A percentile compares a stretch with the other conserved stretches of the same genome.
These are phyloP conservation scores for Fraxinus excelsior DNA, from an alignment of 257 asterid species.

Conservation along the genomic window DNA sequence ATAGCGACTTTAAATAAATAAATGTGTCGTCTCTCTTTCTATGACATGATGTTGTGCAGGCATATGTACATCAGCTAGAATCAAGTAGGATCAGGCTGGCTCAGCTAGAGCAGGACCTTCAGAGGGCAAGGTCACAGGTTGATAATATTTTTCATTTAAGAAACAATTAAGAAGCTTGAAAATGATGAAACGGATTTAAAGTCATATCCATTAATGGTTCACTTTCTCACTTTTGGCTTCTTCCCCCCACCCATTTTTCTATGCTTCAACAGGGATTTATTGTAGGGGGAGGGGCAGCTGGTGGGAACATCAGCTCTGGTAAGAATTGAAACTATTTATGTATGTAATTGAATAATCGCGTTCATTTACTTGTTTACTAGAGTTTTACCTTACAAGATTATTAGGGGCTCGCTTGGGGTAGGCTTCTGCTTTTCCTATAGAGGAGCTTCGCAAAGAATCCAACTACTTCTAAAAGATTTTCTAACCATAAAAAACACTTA, in stretches of 20 bases:
- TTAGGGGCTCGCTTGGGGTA: no score
- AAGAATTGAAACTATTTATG: slow-evolving; percentile 17
- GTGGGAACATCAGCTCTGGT: slow-evolving; percentile 84
- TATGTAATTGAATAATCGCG: no score
- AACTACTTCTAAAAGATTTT: no score
- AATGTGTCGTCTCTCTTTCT: background rate
- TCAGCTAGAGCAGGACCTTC: slow-evolving; percentile 94
- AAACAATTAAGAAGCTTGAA: background rate
- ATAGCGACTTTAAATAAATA: background rate
- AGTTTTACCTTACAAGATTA: no score
- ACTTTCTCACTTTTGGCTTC: background rate
- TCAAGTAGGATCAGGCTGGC: slow-evolving; percentile 87
- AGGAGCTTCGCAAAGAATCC: no score
- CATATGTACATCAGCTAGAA: slow-evolving; percentile 95
- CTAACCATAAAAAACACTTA: no score
- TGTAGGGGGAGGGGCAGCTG: slow-evolving; percentile 76
- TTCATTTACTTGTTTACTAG: no score
- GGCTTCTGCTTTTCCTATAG: no score
- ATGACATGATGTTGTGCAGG: slow-evolving; percentile 46
- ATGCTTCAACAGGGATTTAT: slow-evolving; percentile 62
- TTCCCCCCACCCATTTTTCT: slow-evolving; percentile 25
- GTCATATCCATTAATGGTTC: background rate
- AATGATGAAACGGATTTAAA: slow-evolving; percentile 17
- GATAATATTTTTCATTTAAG: slow-evolving; percentile 15
- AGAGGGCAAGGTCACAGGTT: slow-evolving; percentile 92